Evolutionary conservation across 176 grass and related monocot genomes (phyloP).

Genomic region (Otatea glauca): DNA sequence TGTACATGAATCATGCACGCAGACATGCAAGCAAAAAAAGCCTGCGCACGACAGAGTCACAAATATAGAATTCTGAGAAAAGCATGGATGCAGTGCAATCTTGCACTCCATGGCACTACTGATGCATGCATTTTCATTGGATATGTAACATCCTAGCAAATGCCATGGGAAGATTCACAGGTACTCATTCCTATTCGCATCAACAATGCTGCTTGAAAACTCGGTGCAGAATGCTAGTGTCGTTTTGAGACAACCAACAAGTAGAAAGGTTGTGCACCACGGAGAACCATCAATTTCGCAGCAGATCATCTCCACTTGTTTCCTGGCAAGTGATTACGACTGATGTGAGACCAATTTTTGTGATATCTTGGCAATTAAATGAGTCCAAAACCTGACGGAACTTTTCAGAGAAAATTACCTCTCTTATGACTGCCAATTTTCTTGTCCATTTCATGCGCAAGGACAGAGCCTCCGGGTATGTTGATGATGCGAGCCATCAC

Average conservation of each 20-base stretch:
- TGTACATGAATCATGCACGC: slow-evolving; percentile 26
- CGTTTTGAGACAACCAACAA: not conserved
- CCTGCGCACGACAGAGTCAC: not conserved
- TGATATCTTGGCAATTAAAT: slow-evolving; percentile 30
- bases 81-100: slow-evolving; percentile 31
- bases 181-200: slow-evolving; percentile 21
- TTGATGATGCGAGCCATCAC: slow-evolving; percentile 82
- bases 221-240: not conserved
- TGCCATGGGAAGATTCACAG: slow-evolving; percentile 22
- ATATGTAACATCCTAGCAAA: slow-evolving; percentile 27
- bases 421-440: not conserved
- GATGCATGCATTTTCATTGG: slow-evolving; percentile 20
- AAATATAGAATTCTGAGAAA: slow-evolving; percentile 30
- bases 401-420: slow-evolving; percentile 29
- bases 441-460: slow-evolving; percentile 64
- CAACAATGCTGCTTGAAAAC: not conserved
- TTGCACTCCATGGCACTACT: not conserved
- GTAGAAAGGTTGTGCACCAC: slow-evolving; percentile 25
- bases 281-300: slow-evolving; percentile 18
- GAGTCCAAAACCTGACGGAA: not conserved
- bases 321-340: slow-evolving; percentile 36
- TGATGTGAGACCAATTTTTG: slow-evolving; percentile 33
- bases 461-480: slow-evolving; percentile 88
- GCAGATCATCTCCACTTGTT: slow-evolving; percentile 31
- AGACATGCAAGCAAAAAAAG: slow-evolving; percentile 27